These are phyloP conservation scores for Pleomassaria siparia DNA, from an alignment of 2,329 filamentous ascomycete genomes.

Conservation along the genomic window DNA sequence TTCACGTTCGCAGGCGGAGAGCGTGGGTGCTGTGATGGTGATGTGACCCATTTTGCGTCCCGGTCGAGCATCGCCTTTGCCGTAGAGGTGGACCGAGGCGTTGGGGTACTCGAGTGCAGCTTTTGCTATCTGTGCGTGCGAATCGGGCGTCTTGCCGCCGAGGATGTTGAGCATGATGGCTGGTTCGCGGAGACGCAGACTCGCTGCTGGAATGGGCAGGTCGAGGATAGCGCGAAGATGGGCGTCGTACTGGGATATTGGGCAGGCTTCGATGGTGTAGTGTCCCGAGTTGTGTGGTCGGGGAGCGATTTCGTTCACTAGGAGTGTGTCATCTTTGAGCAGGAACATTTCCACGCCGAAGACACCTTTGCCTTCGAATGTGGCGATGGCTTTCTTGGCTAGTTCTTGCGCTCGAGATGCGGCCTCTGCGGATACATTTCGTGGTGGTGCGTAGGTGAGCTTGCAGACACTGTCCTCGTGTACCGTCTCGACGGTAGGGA, in stretches of 20 bases:
- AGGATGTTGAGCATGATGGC: conserved; percentile 81
- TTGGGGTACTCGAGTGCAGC: conserved; percentile 60
- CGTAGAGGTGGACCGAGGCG: conserved; percentile 81
- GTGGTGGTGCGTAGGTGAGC: conserved; percentile 82
- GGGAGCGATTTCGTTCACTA: conserved; percentile 86
- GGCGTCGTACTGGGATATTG: conserved; percentile 87
- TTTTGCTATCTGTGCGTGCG: conserved; percentile 62
- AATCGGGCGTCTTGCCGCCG: conserved; percentile 65
- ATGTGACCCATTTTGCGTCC: conserved; percentile 95
- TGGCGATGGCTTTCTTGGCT: conserved; percentile 75
- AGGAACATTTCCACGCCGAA: conserved; percentile 98
- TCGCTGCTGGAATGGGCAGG: conserved; percentile 55
- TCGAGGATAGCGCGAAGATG: conserved; percentile 83
- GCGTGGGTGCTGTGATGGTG: conserved; percentile 71
- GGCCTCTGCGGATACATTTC: conserved; percentile 64
- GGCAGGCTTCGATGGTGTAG: conserved; percentile 90
- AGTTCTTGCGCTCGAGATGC: conserved; percentile 70
- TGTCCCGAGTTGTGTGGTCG: conserved; percentile 90
- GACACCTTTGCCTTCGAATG: conserved; percentile 84
- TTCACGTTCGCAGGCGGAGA: conserved; percentile 67
- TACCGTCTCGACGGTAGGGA: conserved; percentile 89
- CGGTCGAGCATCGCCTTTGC: conserved; percentile 79
- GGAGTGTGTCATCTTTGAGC: conserved; percentile 66
- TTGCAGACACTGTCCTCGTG: conserved; percentile 97
- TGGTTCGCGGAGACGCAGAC: conserved; percentile 60